Conservation (phyloP, 371 early-diverging fungal genomes). For the Lichtheimia hyalospora region DNA sequence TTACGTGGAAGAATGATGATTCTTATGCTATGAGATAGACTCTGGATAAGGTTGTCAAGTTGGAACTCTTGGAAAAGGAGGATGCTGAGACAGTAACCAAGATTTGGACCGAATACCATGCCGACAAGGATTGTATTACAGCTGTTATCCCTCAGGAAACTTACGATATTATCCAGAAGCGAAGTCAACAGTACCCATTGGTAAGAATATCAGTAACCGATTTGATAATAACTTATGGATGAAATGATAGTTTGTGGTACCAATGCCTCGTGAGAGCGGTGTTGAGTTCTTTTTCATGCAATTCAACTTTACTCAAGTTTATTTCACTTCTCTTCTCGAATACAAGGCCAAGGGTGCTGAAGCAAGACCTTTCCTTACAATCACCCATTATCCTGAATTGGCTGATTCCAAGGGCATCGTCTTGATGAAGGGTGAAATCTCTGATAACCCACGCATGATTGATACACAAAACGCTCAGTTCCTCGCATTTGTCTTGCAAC, state of each 20-base stretch:
- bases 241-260: constrained; percentile 77
- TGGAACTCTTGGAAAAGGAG: constrained; percentile 68
- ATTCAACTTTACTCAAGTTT: constrained; percentile 78
- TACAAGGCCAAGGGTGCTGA: constrained; percentile 82
- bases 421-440: constrained; percentile 88
- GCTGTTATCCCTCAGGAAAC: constrained; percentile 75
- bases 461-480: constrained; percentile 79
- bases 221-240: no score
- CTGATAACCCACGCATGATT: constrained; percentile 55
- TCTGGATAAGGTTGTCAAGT: constrained; percentile 77
- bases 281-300: constrained; percentile 89
- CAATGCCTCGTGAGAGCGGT: constrained; percentile 81
- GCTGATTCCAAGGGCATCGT: constrained; percentile 78
- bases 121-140: constrained; percentile 67
- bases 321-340: constrained; percentile 88
- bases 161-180: constrained; percentile 68
- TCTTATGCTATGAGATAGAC: constrained; percentile 33
- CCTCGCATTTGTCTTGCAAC: constrained; percentile 80
- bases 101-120: constrained; percentile 86
- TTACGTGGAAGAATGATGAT: neutral
- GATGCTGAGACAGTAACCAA: constrained; percentile 65
- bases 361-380: constrained; percentile 82
- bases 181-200: constrained; percentile 70
- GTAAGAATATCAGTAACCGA: constrained; percentile 39
- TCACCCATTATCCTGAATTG: constrained; percentile 90